Evolutionary conservation across 371 early-diverging fungal genomes (phyloP), one percentile per base, ranked within the genome.

Genomic region (Mucor plumbeus): DNA sequence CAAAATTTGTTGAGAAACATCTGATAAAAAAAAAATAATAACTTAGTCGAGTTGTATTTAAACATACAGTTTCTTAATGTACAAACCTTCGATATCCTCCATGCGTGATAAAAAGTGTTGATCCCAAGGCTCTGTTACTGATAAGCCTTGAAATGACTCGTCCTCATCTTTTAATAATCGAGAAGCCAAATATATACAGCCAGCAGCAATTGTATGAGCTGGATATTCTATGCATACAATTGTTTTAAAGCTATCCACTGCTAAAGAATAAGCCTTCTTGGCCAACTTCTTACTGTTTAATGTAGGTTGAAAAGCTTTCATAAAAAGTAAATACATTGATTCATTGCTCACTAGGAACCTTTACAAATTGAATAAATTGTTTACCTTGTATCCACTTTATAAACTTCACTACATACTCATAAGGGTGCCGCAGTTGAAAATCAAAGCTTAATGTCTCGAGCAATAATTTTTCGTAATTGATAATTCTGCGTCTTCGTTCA

Each of bases 371-470:
- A 26, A 26, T 1, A 26, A 26, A 26, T 13, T n/a, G 62, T 31
- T 68, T 80, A 86, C 87, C 85, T 72, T 85, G 69, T 59, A 88
- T 73, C 65, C 79, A 72, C 63, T 85, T 88, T 33, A 81, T 84
- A 78, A 90, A 88, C 66, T 89, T 88, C 57, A 88, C 73, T 1
- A 89, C 65, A 50, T 85, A 87, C 64, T 82, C 82, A 67, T 85
- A 87, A 0, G 90, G 88, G 61, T 87, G 89, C 35, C 75, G 75
- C 26, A 88, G 73, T 58, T 87, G 84, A 65, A 90, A 90, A 62
- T 89, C 85, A 64, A 89, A 90, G 61, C 89, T 85, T 6, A 88
- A 71, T 15, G 86, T 84, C 63, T 90, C 89, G 26, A 90, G 68
- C 31, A 90, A 70, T 65, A 86, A 68, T 47, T 85, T 85, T 65